phyloP scores from a whole-genome alignment of 371 early-diverging fungal species.

The Mucor plumbeus region DNA sequence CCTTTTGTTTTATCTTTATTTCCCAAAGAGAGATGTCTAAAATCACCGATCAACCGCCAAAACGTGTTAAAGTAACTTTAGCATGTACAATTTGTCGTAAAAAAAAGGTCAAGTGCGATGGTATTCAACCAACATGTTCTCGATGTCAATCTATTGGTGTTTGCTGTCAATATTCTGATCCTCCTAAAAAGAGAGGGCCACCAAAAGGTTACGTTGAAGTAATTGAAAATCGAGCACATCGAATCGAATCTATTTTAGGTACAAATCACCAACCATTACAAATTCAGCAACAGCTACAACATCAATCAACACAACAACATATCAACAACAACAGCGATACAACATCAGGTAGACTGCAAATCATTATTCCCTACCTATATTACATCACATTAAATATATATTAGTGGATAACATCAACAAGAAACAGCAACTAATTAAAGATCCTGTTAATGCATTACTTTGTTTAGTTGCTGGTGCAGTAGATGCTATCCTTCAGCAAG shows the following conservation, averaged over 20 bases:
- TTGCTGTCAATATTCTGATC: conserved; percentile 42
- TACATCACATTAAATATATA: conserved; percentile 3
- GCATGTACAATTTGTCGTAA: conserved; percentile 55
- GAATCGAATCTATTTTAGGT: conserved; percentile 65
- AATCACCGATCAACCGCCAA: conserved; percentile 21
- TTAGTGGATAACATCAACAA: neutral
- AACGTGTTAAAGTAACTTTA: conserved; percentile 52
- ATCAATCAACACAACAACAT: neutral
- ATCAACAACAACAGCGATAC: neutral
- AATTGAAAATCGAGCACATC: conserved; percentile 73
- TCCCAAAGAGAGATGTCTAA: conserved; percentile 15
- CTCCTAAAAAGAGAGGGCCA: conserved; percentile 63
- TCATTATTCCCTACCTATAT: neutral
- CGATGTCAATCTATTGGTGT: conserved; percentile 43
- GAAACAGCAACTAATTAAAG: neutral
- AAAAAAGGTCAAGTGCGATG: conserved; percentile 49
- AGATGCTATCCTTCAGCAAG: conserved; percentile 10
- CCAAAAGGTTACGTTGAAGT: conserved; percentile 77
- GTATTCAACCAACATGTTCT: conserved; percentile 49
- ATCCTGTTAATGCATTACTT: conserved; percentile 19
- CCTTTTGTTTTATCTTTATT: conserved; percentile 9
- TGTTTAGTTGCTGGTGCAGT: conserved; percentile 18
- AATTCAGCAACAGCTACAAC: conserved; percentile 1
- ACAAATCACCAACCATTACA: conserved; percentile 9
- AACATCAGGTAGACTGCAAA: conserved; percentile 3